These are phyloP conservation scores for Dactylellina drechsleri DNA, from an alignment of 2,329 filamentous ascomycete species.

Conservation along the genomic window DNA sequence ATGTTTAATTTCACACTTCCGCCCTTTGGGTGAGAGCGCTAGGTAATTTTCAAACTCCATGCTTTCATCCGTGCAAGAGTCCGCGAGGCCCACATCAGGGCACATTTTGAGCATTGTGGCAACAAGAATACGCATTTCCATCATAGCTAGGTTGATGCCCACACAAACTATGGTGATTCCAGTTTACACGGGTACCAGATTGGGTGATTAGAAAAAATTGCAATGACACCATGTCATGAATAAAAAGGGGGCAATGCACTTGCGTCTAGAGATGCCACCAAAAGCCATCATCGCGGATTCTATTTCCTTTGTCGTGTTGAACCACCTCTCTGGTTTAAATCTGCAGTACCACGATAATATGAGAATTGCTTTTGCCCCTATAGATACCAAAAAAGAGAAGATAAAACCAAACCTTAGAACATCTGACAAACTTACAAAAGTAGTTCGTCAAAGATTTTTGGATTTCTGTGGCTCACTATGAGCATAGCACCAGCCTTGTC, in stretches of 20 bases:
- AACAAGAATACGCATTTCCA: slow-evolving; percentile 26
- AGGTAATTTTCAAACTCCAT: slow-evolving; percentile 19
- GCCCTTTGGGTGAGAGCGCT: background rate
- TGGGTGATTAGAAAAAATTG: background rate
- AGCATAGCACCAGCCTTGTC: slow-evolving; percentile 7
- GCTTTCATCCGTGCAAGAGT: slow-evolving; percentile 40
- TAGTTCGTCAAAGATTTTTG: slow-evolving; percentile 12
- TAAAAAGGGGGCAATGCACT: background rate
- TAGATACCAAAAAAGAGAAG: too few species aligned
- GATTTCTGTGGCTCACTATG: slow-evolving; percentile 18
- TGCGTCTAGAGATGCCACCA: slow-evolving; percentile 22
- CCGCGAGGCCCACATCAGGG: background rate
- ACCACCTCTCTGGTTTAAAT: slow-evolving; percentile 37
- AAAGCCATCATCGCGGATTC: slow-evolving; percentile 12
- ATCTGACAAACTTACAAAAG: slow-evolving; percentile 6
- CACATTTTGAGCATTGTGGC: slow-evolving; percentile 4
- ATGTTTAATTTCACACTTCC: slow-evolving; percentile 2
- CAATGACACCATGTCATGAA: background rate
- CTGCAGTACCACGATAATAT: background rate
- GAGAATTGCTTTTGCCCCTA: too few species aligned
- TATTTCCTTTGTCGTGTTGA: slow-evolving; percentile 34
- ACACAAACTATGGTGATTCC: slow-evolving; percentile 10
- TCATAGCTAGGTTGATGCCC: slow-evolving; percentile 24
- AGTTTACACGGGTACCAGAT: background rate
- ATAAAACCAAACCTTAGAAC: background rate